Conservation (phyloP, 495 filamentous ascomycete species). For the Tirmania nivea region DNA sequence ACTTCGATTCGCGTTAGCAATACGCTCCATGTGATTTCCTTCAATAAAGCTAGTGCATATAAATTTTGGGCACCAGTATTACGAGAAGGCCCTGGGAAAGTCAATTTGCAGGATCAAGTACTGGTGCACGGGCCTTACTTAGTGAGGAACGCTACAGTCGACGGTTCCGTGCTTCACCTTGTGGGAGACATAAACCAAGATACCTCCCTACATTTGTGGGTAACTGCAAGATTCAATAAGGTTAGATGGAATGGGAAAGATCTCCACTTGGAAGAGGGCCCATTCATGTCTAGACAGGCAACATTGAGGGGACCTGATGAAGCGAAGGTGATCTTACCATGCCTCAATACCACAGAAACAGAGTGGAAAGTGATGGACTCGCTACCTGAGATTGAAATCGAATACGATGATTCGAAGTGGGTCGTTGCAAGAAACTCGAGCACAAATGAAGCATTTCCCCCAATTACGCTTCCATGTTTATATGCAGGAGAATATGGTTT, state of each 20-base stretch:
- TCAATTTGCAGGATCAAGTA: slow-evolving; percentile 22
- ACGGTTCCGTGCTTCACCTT: slow-evolving; percentile 32
- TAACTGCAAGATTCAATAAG: slow-evolving; percentile 27
- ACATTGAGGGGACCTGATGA: slow-evolving; percentile 24
- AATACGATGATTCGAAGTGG: slow-evolving; percentile 56
- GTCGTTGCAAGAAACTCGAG: slow-evolving; percentile 28
- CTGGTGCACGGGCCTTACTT: slow-evolving; percentile 57
- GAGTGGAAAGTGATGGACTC: slow-evolving; percentile 50
- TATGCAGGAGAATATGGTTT: slow-evolving; percentile 57
- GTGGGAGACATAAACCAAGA: slow-evolving; percentile 52
- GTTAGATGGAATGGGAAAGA: slow-evolving; percentile 41
- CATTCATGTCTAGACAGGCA: slow-evolving; percentile 29
- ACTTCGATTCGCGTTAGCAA: neutral
- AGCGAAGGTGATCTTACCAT: slow-evolving; percentile 30
- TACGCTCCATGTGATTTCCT: neutral
- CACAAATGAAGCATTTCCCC: slow-evolving; percentile 35
- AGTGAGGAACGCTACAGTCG: slow-evolving; percentile 36
- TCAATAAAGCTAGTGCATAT: slow-evolving; percentile 20
- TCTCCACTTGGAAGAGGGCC: slow-evolving; percentile 22
- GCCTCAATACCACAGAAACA: slow-evolving; percentile 26
- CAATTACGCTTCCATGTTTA: slow-evolving; percentile 40
- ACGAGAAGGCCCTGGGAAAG: slow-evolving; percentile 17
- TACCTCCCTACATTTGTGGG: slow-evolving; percentile 40
- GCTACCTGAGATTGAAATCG: slow-evolving; percentile 42
- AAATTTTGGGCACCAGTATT: slow-evolving; percentile 30